These are phyloP conservation scores for Pichiaceae sp. DNA, from an alignment of 1,139 yeast genomes.

Conservation along the genomic window DNA sequence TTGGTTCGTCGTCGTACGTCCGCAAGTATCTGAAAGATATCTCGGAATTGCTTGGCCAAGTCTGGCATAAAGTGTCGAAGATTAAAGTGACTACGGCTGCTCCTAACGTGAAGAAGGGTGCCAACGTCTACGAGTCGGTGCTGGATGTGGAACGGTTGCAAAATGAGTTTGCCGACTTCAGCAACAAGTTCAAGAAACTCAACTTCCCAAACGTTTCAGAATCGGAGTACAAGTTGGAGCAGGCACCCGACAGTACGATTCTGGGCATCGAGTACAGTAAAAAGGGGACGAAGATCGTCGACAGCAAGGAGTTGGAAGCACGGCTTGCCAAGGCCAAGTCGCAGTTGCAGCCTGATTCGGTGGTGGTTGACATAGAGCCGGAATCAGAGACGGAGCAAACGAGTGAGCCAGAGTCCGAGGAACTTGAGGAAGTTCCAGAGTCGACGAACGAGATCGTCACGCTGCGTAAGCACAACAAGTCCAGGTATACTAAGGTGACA, in stretches of 20 bases:
- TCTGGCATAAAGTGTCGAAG: conserved; percentile 26
- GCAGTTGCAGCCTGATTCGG: conserved; percentile 6
- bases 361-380: conserved; percentile 8
- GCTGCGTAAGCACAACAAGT: conserved; percentile 29
- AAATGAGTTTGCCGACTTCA: conserved; percentile 5
- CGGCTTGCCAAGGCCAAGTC: conserved; percentile 6
- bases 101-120: conserved; percentile 1
- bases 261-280: conserved; percentile 12
- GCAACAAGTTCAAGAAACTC: neutral
- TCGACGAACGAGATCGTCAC: conserved; percentile 50
- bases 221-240: neutral
- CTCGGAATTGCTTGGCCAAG: conserved; percentile 42
- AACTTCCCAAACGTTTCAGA: neutral
- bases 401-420: conserved; percentile 6
- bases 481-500: conserved; percentile 9
- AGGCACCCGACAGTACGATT: neutral
- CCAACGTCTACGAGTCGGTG: conserved; percentile 12
- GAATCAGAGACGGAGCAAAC: conserved; percentile 9
- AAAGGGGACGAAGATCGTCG: conserved; percentile 8
- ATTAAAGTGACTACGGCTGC: conserved; percentile 7
- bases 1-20: conserved; percentile 42
- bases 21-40: conserved; percentile 37
- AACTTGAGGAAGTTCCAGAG: conserved; percentile 5
- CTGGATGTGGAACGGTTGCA: conserved; percentile 10
- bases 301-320: conserved; percentile 7